Percentiles rank a stretch among this genome's conserved stretches.
These are phyloP conservation scores for Selaginella tamariscina DNA, from an alignment of 75 land plant genomes.

Conservation along the genomic window DNA sequence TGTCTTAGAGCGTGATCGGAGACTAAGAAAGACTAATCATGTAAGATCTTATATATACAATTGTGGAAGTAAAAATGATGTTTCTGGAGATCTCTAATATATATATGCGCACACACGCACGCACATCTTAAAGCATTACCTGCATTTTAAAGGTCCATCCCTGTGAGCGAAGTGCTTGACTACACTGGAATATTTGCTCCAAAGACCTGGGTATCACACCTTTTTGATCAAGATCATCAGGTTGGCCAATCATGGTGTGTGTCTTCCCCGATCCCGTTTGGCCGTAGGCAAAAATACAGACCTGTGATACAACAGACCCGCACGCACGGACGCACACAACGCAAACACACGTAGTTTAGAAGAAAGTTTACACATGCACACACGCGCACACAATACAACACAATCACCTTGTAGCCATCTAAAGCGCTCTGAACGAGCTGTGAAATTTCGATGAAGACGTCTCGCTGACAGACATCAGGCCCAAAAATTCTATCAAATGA, in stretches of 20 bases:
- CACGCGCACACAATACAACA: not conserved
- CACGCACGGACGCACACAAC: too few species aligned
- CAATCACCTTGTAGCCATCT: slow-evolving; percentile 90
- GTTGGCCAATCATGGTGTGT: slow-evolving; percentile 88
- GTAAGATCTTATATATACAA: too few species aligned
- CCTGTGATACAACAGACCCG: too few species aligned
- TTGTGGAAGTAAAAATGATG: too few species aligned
- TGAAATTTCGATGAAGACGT: slow-evolving; percentile 83
- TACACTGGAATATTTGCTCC: slow-evolving; percentile 76
- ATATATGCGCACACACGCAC: not conserved
- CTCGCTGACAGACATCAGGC: slow-evolving; percentile 62
- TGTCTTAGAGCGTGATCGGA: too few species aligned
- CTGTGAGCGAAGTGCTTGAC: slow-evolving; percentile 45
- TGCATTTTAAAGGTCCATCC: slow-evolving; percentile 96
- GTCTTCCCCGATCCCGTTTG: slow-evolving; percentile 98
- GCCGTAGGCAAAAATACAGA: slow-evolving; percentile 96
- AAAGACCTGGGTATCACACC: slow-evolving; percentile 88
- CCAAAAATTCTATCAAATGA: slow-evolving; percentile 75
- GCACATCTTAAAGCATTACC: slow-evolving; percentile 36
- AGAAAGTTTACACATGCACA: too few species aligned
- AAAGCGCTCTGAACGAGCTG: slow-evolving; percentile 94
- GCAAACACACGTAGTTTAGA: too few species aligned
- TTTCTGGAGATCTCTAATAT: too few species aligned
- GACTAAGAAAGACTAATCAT: too few species aligned
- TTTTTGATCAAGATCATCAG: slow-evolving; percentile 50